phyloP scores from a whole-genome alignment of 2,329 filamentous ascomycete species.

The Leptographium wingfieldii region DNA sequence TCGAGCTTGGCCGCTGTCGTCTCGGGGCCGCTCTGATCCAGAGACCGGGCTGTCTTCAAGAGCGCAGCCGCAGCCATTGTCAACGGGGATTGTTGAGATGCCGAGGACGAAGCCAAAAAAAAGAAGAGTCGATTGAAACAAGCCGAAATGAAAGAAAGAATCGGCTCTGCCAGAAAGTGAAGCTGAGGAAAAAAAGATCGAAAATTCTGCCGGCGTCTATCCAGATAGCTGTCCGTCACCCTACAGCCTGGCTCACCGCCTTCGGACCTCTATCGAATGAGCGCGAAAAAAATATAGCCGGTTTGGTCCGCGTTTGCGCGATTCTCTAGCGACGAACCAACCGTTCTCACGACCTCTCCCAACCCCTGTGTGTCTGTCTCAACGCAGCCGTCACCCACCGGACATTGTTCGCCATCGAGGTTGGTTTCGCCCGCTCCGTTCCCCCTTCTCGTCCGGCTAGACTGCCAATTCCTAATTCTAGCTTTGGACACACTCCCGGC shows the following conservation, averaged over 20 bases:
- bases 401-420: not conserved
- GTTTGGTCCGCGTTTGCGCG: constrained; percentile 11
- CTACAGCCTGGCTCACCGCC: constrained; percentile 26
- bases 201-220: constrained; percentile 27
- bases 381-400: too few species aligned
- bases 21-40: constrained; percentile 37
- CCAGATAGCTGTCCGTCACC: not conserved
- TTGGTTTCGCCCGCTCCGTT: not conserved
- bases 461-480: not conserved
- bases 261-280: constrained; percentile 16
- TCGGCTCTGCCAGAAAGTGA: not conserved
- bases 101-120: too few species aligned
- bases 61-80: constrained; percentile 20
- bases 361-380: not conserved
- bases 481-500: not conserved
- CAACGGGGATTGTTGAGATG: too few species aligned
- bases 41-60: constrained; percentile 39
- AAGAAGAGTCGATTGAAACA: not conserved
- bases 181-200: constrained; percentile 22
- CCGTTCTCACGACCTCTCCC: not conserved
- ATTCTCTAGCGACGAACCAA: not conserved
- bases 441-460: not conserved
- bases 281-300: constrained; percentile 7
- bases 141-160: not conserved
- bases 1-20: constrained; percentile 33